These are phyloP conservation scores for Picochlorum costavermella DNA, from an alignment of 139 green algal genomes.

Conservation along the genomic window DNA sequence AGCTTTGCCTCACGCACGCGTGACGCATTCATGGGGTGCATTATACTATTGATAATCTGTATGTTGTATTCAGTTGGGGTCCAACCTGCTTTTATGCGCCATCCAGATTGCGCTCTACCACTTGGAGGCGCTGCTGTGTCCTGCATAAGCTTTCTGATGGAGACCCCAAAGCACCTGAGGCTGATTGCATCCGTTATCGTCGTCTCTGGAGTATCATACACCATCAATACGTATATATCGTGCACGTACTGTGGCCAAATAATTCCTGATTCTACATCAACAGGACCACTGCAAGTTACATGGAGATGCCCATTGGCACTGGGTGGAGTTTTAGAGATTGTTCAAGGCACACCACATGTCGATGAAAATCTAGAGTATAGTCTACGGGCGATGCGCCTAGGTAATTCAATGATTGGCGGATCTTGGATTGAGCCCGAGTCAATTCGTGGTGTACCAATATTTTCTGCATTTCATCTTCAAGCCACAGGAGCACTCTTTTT, in stretches of 20 bases:
- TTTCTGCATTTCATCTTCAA: conserved; percentile 7
- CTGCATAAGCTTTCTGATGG: not conserved
- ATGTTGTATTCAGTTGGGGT: no score
- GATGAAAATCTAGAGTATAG: not conserved
- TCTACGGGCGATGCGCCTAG: not conserved
- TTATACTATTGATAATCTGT: no score
- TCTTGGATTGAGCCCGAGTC: conserved; percentile 2
- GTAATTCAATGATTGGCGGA: conserved; percentile 10
- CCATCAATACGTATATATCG: not conserved
- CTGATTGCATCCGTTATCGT: not conserved
- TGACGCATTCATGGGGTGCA: no score
- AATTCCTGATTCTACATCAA: not conserved
- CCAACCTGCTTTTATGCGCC: no score
- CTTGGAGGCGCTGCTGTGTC: not conserved
- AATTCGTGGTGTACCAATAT: not conserved
- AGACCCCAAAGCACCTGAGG: not conserved
- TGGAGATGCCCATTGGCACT: conserved; percentile 1
- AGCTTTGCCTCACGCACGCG: no score
- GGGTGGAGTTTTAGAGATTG: conserved; percentile 1
- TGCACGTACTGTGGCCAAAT: not conserved
- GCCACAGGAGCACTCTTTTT: conserved; percentile 1
- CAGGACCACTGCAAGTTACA: not conserved
- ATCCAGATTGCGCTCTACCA: not conserved
- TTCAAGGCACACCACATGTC: not conserved
- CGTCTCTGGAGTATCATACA: not conserved